phyloP scores from a whole-genome alignment of 2,329 filamentous ascomycete genomes.

The Pestalotiopsis sp. region DNA sequence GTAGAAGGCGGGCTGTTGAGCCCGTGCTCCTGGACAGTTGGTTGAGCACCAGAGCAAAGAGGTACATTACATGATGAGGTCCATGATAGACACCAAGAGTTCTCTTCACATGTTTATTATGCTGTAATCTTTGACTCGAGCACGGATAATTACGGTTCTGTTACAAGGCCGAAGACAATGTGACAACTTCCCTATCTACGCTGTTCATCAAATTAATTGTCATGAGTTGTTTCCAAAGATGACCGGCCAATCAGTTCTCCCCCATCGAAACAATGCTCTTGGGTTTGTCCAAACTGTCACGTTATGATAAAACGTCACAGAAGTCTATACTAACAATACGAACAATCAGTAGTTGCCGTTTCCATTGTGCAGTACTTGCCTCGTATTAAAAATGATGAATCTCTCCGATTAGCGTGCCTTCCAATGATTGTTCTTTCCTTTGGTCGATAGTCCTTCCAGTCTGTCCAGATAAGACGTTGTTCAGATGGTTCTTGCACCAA shows the following conservation, averaged over 20 bases:
- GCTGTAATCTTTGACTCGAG: not conserved
- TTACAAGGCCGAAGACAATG: not conserved
- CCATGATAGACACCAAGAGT: conserved; percentile 13
- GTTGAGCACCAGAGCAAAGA: not conserved
- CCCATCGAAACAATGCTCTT: too few relatives aligned
- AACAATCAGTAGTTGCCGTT: not conserved
- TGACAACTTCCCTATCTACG: not conserved
- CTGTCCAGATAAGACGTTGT: too few relatives aligned
- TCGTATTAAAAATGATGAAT: not conserved
- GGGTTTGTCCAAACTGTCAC: too few relatives aligned
- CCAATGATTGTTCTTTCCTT: too few relatives aligned
- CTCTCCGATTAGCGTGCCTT: too few relatives aligned
- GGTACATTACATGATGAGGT: conserved; percentile 1
- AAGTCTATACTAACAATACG: not conserved
- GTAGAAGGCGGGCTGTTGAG: not conserved
- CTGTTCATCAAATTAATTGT: too few relatives aligned
- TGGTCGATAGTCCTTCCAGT: too few relatives aligned
- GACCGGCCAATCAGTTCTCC: too few relatives aligned
- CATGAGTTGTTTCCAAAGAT: too few relatives aligned
- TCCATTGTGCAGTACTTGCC: not conserved
- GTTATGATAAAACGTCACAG: too few relatives aligned
- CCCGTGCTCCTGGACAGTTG: not conserved
- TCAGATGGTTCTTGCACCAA: too few relatives aligned
- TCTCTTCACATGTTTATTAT: not conserved
- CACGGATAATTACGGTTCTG: not conserved